Base-by-base conservation (phyloP, 1,284 basidiomycete genomes). In the Microbotryum intermedium region DNA sequence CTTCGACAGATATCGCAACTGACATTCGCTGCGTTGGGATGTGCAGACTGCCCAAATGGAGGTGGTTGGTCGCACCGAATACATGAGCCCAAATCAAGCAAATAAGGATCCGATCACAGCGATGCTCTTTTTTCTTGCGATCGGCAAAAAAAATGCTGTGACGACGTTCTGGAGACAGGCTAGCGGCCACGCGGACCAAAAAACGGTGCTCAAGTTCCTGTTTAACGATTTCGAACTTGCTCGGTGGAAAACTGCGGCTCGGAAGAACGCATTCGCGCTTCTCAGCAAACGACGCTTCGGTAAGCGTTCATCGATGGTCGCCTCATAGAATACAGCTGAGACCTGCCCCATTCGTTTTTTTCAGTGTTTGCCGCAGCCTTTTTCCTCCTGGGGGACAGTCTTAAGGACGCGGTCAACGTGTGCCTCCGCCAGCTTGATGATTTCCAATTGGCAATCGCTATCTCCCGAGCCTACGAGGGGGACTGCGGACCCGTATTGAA, bases 121-220 rank as follows among this genome's bases (percentile, higher is more conserved):
- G 71, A 92, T 90, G 20, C 77, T 99, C 43, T 87, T 90, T 74
- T 99, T 97, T 76, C 95, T 97, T 69, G 92, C 95, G 2, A 77
- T 98, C 2, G 87, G 90, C 45, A 97, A 97, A 73, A 82, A 83
- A 57, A 90, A 90, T 72, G 82, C 97, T 18, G 90, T 98, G 0
- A 87, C 90, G 67, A 90, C 91, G 1, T 79, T 98, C 4, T 99
- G 95, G 95, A 83, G 88, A 66, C 94, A 97, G 73, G 90, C 93
- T 0, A 83, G 84, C 3, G 94, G 92, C 81, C 93, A 98, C 71
- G 87, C 84, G 63, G 95, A 98, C 69, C 90, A 95, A 71, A 72
- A 79, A 7, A 74, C 85, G 61, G 98, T 94, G 93, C 79, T 97
- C 57, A 90, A 88, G 70, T 97, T 99, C 76, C 76, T 99, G 4